Evolutionary conservation across 225 moss, liverwort and hornwort species (phyloP).

Genomic region (Ulota crispa): DNA sequence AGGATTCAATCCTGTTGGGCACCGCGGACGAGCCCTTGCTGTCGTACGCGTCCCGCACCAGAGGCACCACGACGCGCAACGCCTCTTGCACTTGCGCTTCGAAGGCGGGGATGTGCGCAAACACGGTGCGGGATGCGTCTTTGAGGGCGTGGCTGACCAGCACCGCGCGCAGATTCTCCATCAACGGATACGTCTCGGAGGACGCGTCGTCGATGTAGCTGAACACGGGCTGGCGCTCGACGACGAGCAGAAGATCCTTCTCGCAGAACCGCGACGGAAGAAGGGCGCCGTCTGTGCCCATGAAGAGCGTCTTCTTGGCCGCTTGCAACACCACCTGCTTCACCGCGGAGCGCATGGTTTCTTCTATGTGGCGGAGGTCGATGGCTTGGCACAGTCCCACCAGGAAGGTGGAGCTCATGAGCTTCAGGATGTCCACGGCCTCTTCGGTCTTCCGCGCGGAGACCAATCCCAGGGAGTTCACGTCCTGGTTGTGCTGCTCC

Average conservation of each 20-base stretch:
- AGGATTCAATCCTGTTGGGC: neutral
- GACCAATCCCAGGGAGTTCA: constrained; percentile 56
- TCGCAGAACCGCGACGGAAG: constrained; percentile 24
- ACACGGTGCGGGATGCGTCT: neutral
- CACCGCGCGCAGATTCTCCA: constrained; percentile 39
- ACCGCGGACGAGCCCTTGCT: neutral
- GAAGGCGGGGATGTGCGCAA: neutral
- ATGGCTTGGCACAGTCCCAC: constrained; percentile 40
- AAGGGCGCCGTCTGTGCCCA: constrained; percentile 1
- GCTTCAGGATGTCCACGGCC: constrained; percentile 38
- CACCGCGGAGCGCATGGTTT: constrained; percentile 47
- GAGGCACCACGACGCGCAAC: neutral
- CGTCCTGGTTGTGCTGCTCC: constrained; percentile 62
- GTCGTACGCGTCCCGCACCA: constrained; percentile 1
- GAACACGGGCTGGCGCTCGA: constrained; percentile 38
- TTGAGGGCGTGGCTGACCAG: constrained; percentile 9
- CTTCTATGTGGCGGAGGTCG: constrained; percentile 60
- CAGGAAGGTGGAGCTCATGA: constrained; percentile 42
- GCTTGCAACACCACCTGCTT: constrained; percentile 20
- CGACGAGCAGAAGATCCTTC: constrained; percentile 36
- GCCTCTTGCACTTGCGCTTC: neutral
- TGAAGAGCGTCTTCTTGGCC: constrained; percentile 7
- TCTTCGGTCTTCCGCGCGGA: constrained; percentile 68
- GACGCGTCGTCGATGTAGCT: constrained; percentile 24
- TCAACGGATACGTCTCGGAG: constrained; percentile 36